Evolutionary conservation across 2,329 filamentous ascomycete species (phyloP), one percentile per base, ranked within the genome.

Genomic region (Penicillium sp.): DNA sequence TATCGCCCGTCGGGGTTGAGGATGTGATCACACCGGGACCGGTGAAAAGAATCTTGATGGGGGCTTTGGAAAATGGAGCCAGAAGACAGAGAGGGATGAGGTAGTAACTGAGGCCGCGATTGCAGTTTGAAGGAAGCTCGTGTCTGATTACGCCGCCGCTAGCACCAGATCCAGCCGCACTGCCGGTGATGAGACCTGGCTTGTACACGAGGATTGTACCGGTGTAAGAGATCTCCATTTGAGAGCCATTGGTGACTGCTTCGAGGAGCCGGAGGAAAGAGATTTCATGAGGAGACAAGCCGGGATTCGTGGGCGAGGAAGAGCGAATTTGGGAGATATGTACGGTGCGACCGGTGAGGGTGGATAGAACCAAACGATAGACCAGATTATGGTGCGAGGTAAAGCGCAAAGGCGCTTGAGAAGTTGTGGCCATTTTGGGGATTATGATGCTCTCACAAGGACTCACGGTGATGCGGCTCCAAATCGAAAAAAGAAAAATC

Each of bases 201-300:
- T 87, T 86, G 72, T 94, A 98, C 29, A 90, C 85, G 46, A 98
- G 80, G 1, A 89, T 90, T 0, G 93, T 97, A 65, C 93, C 93
- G 1, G 89, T 96, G 73, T 95, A 93, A 9, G 89, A 95, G 59
- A 98, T 95, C 63, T 96, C 90, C 73, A 97, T 89, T 46, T 86
- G 84, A 47, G 87, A 87, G 71, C 93, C 93, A 76, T 98, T 98
- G 63, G 93, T 98, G 61, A 98, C 79, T 57, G 88, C 80, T 69
- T 97, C 93, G 63, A 98, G 84, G 14, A 98, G 86, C 47, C 93
- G 90, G 26, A 98, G 80, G 69, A 98, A 91, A 38, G 93, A 97
- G 61, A 97, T 84, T 72, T 98, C 93, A 74, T 95, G 86, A 40
- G 89, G 85, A 44, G 88, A 85, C 44, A 98, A 86, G 61, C 93